Conservation (phyloP, 78 protist species). For the Planoprotostelium fungivorum region DNA sequence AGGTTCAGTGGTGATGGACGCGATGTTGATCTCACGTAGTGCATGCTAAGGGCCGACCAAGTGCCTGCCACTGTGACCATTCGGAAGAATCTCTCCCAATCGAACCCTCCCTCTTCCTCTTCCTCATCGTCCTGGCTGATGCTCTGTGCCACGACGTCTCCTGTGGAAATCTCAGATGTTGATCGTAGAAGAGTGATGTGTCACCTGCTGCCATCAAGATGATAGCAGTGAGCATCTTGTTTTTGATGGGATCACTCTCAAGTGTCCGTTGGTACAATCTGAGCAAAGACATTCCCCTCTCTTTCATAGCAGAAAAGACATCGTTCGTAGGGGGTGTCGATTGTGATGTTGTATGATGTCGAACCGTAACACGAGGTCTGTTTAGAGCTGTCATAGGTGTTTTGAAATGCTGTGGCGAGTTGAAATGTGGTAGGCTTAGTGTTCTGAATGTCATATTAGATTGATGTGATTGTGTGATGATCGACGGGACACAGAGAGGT, state of each 20-base stretch:
- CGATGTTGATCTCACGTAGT: background rate
- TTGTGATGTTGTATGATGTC: too few relatives aligned
- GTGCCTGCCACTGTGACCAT: background rate
- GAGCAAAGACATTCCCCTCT: background rate
- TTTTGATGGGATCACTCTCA: background rate
- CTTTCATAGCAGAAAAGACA: too few relatives aligned
- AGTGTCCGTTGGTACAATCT: background rate
- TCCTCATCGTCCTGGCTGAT: background rate
- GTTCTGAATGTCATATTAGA: too few relatives aligned
- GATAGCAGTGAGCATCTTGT: background rate
- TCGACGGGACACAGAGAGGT: too few relatives aligned
- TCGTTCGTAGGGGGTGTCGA: too few relatives aligned
- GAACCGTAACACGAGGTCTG: too few relatives aligned
- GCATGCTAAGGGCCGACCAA: background rate
- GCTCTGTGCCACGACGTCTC: background rate
- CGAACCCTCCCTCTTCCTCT: background rate
- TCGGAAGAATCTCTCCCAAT: background rate
- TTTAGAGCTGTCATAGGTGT: too few relatives aligned
- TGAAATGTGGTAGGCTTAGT: too few relatives aligned
- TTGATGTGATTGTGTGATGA: too few relatives aligned
- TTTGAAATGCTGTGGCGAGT: too few relatives aligned
- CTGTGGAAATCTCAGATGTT: background rate
- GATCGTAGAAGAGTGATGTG: background rate
- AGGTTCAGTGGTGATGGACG: too few relatives aligned
- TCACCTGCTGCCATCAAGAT: background rate